phyloP scores from a whole-genome alignment of 192 early-diverging fungal genomes.

The Entomortierella beljakovae region DNA sequence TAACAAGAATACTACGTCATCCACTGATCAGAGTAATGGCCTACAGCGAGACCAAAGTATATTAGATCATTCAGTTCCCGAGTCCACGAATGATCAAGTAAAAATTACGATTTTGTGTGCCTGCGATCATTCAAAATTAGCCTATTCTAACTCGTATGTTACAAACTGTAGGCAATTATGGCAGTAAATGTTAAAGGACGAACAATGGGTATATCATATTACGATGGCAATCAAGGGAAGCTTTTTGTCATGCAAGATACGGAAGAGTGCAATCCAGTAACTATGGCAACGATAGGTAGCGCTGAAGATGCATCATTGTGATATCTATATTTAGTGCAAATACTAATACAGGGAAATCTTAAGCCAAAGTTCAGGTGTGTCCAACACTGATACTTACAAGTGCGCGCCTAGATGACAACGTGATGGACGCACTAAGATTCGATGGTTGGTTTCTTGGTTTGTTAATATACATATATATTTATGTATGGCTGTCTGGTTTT shows the following conservation, averaged over 20 bases:
- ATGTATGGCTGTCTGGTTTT: background rate
- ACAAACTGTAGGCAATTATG: slow-evolving; percentile 52
- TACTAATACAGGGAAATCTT: too few species aligned
- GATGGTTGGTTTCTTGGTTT: slow-evolving; percentile 13
- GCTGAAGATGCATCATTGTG: background rate
- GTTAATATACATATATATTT: background rate
- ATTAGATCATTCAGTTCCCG: too few species aligned
- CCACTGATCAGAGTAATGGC: too few species aligned
- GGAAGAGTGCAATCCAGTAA: slow-evolving; percentile 28
- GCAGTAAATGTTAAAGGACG: slow-evolving; percentile 41
- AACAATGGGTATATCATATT: slow-evolving; percentile 55
- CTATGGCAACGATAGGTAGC: slow-evolving; percentile 39
- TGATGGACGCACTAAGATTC: slow-evolving; percentile 22
- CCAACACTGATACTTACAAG: slow-evolving; percentile 47
- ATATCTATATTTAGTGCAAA: slow-evolving; percentile 19
- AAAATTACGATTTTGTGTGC: too few species aligned
- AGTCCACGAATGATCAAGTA: too few species aligned
- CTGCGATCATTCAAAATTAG: too few species aligned
- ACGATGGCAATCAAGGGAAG: slow-evolving; percentile 25
- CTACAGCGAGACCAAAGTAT: too few species aligned
- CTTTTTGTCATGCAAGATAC: slow-evolving; percentile 60
- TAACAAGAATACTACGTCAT: too few species aligned
- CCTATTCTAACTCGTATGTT: too few species aligned
- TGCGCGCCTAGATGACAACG: slow-evolving; percentile 47
- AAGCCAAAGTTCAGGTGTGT: slow-evolving; percentile 40